Evolutionary conservation across 495 filamentous ascomycete species (phyloP), one percentile per base, ranked within the genome.

Genomic region (Aspergillus sclerotiicarbonarius): DNA sequence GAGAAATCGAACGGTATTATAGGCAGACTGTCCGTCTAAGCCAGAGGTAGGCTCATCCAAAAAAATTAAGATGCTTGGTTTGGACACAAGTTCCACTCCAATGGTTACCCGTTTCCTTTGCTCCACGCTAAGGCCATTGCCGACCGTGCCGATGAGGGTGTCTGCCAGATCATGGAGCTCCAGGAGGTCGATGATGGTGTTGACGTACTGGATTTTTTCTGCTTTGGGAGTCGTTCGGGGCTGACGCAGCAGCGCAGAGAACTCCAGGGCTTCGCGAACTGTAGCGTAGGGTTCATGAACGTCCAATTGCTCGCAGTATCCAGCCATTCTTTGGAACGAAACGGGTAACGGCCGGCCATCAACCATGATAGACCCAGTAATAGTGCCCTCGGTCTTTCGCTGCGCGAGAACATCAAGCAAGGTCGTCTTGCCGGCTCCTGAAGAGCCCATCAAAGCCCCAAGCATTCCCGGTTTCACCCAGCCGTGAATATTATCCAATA

Each of bases 391-490:
- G 0, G 88, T 89, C 53, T 88, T 91, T 62, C 92, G 84, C 59
- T 88, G 87, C 1, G 74, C 74, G 19, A 81, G 67, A 15, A 78
- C 75, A 62, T 81, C 76, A 2, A 81, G 70, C 31, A 87, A 58
- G 0, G 84, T 87, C 8, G 84, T 87, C 51, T 87, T 87, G n/a
- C 84, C 84, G 7, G 84, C 84, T 13, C 84, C 84, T 12, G 81
- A 84, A 18, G 79, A 78, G 19, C 83, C 84, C 77, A 92, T 89
- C 16, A 91, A 71, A 4, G 89, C 89, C 9, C 84, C 83, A 61
- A 92, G 74, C 62, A 84, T 80, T 53, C 92, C 92, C 19, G 92
- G 92, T 68, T 95, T 94, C 47, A 96, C 89, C 88, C 89, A 96
- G 33, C 92, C 92, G 61, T 90, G 87, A 6, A 96, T 85, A 61